A percentile compares a stretch with the other conserved stretches of the same genome.
These are phyloP conservation scores for Yamadazyma scolyti DNA, from an alignment of 805 yeast genomes.

Conservation along the genomic window DNA sequence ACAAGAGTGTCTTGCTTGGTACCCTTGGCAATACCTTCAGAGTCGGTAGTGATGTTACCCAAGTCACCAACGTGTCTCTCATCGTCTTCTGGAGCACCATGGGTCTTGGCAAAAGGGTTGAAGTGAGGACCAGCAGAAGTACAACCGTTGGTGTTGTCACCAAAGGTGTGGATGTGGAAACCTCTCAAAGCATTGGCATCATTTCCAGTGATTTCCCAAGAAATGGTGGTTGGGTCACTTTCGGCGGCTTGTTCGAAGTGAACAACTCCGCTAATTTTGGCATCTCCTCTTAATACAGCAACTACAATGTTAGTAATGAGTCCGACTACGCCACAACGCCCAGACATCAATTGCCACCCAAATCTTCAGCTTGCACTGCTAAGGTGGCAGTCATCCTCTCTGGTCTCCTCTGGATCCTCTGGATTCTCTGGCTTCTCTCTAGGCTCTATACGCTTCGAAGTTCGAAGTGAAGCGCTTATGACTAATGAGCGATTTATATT, in stretches of 20 bases:
- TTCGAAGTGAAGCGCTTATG: too few species aligned
- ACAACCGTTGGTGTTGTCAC: slow-evolving; percentile 99
- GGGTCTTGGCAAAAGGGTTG: slow-evolving; percentile 83
- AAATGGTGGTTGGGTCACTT: slow-evolving; percentile 74
- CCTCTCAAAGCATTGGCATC: slow-evolving; percentile 87
- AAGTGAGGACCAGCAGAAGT: slow-evolving; percentile 98
- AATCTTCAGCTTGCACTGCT: not conserved
- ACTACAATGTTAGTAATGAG: slow-evolving; percentile 42
- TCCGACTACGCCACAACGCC: too few species aligned
- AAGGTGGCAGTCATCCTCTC: too few species aligned
- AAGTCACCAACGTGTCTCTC: slow-evolving; percentile 91
- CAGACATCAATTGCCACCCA: not conserved
- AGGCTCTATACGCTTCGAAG: too few species aligned
- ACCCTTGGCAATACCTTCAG: slow-evolving; percentile 89
- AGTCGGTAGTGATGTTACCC: slow-evolving; percentile 90
- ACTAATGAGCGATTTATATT: too few species aligned
- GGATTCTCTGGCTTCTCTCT: too few species aligned
- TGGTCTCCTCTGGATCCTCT: too few species aligned
- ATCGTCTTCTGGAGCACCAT: slow-evolving; percentile 87
- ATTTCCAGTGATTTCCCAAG: slow-evolving; percentile 90
- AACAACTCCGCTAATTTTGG: slow-evolving; percentile 84
- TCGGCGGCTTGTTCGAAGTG: slow-evolving; percentile 81
- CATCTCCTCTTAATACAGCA: slow-evolving; percentile 95
- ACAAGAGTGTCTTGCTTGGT: slow-evolving; percentile 71
- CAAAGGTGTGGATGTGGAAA: slow-evolving; percentile 97